Evolutionary conservation across 1,139 yeast genomes (phyloP), one percentile per base, ranked within the genome.

Genomic region (Pichia sp.): DNA sequence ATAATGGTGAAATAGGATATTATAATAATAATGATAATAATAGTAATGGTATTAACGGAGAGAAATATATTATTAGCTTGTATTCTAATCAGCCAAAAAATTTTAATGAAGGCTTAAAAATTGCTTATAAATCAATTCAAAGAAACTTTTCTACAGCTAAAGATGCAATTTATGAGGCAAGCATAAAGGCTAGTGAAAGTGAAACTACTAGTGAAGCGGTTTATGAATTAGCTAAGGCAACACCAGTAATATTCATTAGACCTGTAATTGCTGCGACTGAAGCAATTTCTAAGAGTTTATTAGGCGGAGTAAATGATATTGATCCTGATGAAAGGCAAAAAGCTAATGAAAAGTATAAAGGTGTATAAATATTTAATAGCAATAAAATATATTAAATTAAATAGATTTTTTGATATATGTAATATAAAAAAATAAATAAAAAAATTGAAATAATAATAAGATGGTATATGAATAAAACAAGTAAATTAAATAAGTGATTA

Each of bases 201-300:
- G 83, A 78, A 1, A 78, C 76, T 45, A 76, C 87, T 2, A 83
- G 77, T 50, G 84, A 79, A 6, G 86, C 89, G 1, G 74, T 84
- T 2, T 67, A 69, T 24, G 79, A 86, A 0, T 70, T 87, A n/a
- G 80, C 85, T 28, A 77, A 76, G 53, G 87, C 84, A 1, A 79
- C 95, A 1, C 97, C 97, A 0, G 76, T 87, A 24, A 81, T 89
- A 8, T 64, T 90, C 20, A 73, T 90, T 3, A 66, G 97, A 40
- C 97, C 97, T 2, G 74, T 87, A 57, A 89, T 90, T 53, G 97
- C 97, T 2, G 89, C 96, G 0, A 86, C 97, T 0, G 97, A 89
- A 60, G 95, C 95, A 0, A 71, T 90, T 4, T 83, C 92, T 23
- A 85, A 80, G 57, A 76, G 96, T 0, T 67, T 90, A 45, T 74